These are phyloP conservation scores for Furcasterigmium sp. DNA, from an alignment of 2,329 filamentous ascomycete genomes.

Conservation along the genomic window DNA sequence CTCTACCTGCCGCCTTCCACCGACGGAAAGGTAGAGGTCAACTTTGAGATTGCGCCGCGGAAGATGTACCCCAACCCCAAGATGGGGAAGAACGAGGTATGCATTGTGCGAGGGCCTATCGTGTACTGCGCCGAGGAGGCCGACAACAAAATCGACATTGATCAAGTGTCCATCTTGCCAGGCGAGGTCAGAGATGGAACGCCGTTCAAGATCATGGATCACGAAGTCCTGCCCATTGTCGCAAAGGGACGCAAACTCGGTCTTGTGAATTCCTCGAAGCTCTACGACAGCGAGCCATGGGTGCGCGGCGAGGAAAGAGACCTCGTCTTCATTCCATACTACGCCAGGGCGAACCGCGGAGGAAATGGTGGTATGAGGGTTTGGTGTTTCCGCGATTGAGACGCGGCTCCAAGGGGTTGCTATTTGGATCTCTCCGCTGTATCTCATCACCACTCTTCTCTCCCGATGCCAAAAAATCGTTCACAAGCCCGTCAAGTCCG, in stretches of 20 bases:
- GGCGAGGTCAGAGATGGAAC: neutral
- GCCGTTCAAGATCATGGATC: neutral
- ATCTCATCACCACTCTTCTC: no score
- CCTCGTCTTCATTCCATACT: conserved; percentile 4
- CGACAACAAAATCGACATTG: conserved; percentile 2
- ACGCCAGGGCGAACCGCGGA: conserved; percentile 5
- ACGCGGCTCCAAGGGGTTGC: no score
- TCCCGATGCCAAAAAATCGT: no score
- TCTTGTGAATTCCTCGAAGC: neutral
- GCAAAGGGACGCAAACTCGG: neutral
- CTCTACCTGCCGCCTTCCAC: conserved; percentile 1
- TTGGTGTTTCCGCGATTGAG: neutral
- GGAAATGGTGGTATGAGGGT: conserved; percentile 4
- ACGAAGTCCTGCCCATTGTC: conserved; percentile 1
- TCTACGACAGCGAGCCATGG: conserved; percentile 2
- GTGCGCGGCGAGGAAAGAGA: neutral
- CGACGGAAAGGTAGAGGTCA: neutral
- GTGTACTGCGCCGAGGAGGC: conserved; percentile 6
- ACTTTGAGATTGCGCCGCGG: neutral
- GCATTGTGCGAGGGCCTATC: conserved; percentile 3
- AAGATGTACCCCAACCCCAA: conserved; percentile 4
- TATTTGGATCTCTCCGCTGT: no score
- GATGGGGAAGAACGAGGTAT: conserved; percentile 3
- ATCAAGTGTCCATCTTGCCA: neutral
- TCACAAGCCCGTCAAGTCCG: no score